phyloP scores from a whole-genome alignment of 139 green algal genomes.

The Picochlorum sp. region DNA sequence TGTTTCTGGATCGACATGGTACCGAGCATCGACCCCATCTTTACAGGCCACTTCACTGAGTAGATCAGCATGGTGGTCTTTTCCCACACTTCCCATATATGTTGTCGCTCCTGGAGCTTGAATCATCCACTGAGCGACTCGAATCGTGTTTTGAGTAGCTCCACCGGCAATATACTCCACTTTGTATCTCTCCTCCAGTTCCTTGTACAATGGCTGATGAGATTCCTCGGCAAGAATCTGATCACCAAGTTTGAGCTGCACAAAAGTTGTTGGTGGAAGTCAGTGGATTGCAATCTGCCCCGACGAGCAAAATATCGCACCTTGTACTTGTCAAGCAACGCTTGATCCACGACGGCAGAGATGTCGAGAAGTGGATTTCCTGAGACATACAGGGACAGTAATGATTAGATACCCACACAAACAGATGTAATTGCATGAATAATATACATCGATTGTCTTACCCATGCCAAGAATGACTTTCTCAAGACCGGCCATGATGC shows the following conservation, averaged over 20 bases:
- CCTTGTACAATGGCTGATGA: conserved; percentile 89
- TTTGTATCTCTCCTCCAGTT: conserved; percentile 61
- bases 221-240: conserved; percentile 97
- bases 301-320: conserved; percentile 34
- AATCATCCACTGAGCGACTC: conserved; percentile 98
- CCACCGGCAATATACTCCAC: conserved; percentile 97
- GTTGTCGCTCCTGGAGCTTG: conserved; percentile 61
- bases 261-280: background rate
- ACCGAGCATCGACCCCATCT: conserved; percentile 74
- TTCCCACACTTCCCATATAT: conserved; percentile 96
- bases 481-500: conserved; percentile 28
- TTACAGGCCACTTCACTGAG: conserved; percentile 63
- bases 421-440: background rate
- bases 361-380: conserved; percentile 97
- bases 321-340: conserved; percentile 83
- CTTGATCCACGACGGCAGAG: conserved; percentile 66
- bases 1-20: conserved; percentile 73
- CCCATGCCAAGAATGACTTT: conserved; percentile 17
- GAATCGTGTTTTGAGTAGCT: conserved; percentile 94
- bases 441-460: background rate
- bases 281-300: background rate
- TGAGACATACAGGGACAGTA: background rate
- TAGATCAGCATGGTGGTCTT: conserved; percentile 81
- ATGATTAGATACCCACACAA: background rate
- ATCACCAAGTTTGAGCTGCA: conserved; percentile 84